Percentiles rank a stretch among this genome's conserved stretches.
Conservation (phyloP, 1,284 basidiomycete genomes). For the Taiwanofungus camphoratus region DNA sequence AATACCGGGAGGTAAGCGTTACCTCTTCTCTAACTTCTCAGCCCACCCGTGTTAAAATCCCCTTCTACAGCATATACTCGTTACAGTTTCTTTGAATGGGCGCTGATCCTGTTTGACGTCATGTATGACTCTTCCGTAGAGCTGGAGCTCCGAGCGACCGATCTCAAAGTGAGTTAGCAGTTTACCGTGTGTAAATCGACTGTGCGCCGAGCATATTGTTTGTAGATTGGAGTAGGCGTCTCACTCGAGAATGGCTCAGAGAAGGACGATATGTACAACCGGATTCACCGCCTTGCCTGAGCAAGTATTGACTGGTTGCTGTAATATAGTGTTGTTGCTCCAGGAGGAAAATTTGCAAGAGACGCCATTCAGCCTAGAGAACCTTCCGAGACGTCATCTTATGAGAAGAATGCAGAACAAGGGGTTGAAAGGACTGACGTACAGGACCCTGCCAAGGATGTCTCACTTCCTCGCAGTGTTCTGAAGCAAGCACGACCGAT, state of each 20-base stretch:
- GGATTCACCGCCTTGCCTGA: conserved; percentile 35
- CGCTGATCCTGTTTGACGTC: conserved; percentile 75
- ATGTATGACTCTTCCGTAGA: conserved; percentile 68
- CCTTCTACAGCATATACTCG: conserved; percentile 65
- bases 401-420: background rate
- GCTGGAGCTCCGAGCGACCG: conserved; percentile 53
- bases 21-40: background rate
- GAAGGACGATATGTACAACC: conserved; percentile 35
- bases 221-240: conserved; percentile 31
- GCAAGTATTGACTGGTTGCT: conserved; percentile 8
- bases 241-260: conserved; percentile 12
- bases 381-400: background rate
- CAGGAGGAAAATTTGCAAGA: background rate
- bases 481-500: conserved; percentile 5
- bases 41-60: background rate
- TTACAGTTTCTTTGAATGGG: conserved; percentile 88
- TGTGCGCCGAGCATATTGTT: too few species aligned
- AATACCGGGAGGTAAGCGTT: conserved; percentile 65
- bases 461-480: background rate
- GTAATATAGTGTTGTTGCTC: conserved; percentile 3
- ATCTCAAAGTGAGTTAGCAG: conserved; percentile 49
- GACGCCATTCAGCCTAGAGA: background rate
- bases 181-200: too few species aligned
- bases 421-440: background rate
- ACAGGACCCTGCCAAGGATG: background rate